Percentiles rank a stretch among this genome's conserved stretches.
These are phyloP conservation scores for Veloboletus limbatus DNA, from an alignment of 1,284 basidiomycete species.

Conservation along the genomic window DNA sequence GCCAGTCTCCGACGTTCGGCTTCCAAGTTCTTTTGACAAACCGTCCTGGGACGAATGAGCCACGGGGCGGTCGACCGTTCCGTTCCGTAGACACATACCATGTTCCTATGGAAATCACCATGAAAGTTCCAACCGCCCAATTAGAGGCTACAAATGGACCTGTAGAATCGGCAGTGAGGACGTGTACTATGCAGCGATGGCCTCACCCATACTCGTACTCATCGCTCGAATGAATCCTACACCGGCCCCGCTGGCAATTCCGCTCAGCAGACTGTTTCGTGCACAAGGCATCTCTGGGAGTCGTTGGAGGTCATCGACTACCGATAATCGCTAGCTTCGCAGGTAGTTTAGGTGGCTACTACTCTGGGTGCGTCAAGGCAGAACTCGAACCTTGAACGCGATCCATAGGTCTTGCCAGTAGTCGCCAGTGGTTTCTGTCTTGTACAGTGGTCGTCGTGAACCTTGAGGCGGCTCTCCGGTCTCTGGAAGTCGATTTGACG, in stretches of 20 bases:
- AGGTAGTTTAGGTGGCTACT: constrained; percentile 15
- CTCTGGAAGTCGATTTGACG: constrained; percentile 7
- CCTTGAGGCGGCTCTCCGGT: constrained; percentile 6
- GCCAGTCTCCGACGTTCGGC: constrained; percentile 56
- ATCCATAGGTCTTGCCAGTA: constrained; percentile 42
- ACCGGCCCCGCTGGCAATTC: constrained; percentile 52
- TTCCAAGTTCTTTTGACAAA: constrained; percentile 55
- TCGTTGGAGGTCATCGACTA: constrained; percentile 42
- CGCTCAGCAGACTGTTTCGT: constrained; percentile 48
- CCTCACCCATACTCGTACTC: constrained; percentile 43
- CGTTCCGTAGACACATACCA: constrained; percentile 38
- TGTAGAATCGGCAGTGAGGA: constrained; percentile 22
- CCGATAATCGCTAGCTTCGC: constrained; percentile 47
- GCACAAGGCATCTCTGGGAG: constrained; percentile 63
- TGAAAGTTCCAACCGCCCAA: constrained; percentile 56
- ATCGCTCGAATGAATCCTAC: constrained; percentile 57
- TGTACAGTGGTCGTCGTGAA: constrained; percentile 35
- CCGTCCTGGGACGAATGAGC: constrained; percentile 44
- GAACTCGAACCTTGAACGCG: constrained; percentile 42
- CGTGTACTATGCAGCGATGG: background rate
- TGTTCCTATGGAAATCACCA: constrained; percentile 48
- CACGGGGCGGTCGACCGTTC: background rate
- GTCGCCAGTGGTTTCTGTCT: constrained; percentile 44
- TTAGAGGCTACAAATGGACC: constrained; percentile 48
- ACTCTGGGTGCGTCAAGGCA: background rate